Evolutionary conservation across 176 grass and related monocot genomes (phyloP).

Genomic region (Pharus latifolius): DNA sequence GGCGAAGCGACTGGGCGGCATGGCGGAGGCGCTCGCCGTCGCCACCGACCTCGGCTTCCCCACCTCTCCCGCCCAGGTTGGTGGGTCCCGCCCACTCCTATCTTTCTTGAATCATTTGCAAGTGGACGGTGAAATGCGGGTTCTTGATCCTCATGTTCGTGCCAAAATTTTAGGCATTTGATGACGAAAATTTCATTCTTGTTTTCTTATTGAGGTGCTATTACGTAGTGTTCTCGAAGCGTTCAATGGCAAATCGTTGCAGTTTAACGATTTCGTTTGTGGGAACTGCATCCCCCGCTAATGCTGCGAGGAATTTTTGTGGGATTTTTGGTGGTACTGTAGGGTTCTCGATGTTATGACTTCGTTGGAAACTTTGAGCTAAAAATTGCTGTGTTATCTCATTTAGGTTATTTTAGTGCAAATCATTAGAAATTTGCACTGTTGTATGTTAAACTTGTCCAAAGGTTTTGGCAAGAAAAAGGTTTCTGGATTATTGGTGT

Average conservation of each 20-base stretch:
- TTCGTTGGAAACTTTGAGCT: not conserved
- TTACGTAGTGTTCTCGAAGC: too few relatives aligned
- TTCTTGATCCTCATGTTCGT: not conserved
- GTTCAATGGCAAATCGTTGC: too few relatives aligned
- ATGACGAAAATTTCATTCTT: too few relatives aligned
- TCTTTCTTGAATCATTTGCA: not conserved
- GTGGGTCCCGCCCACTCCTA: not conserved
- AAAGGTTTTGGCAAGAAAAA: not conserved
- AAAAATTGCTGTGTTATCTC: not conserved
- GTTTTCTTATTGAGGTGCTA: too few relatives aligned
- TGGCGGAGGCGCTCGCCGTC: constrained; percentile 89
- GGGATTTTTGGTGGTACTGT: not conserved
- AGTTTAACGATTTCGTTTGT: not conserved
- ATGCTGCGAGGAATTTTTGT: not conserved
- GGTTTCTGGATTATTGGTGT: too few relatives aligned
- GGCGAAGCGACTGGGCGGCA: constrained; percentile 69
- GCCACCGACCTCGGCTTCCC: constrained; percentile 89
- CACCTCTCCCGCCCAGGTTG: constrained; percentile 59
- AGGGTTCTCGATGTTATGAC: not conserved
- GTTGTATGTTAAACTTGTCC: not conserved
- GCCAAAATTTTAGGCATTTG: not conserved
- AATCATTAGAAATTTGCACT: not conserved
- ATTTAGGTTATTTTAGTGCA: not conserved
- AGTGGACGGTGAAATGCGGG: not conserved
- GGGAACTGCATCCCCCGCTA: not conserved